phyloP scores from a whole-genome alignment of 331 rosid species.

The Quercus phellos region DNA sequence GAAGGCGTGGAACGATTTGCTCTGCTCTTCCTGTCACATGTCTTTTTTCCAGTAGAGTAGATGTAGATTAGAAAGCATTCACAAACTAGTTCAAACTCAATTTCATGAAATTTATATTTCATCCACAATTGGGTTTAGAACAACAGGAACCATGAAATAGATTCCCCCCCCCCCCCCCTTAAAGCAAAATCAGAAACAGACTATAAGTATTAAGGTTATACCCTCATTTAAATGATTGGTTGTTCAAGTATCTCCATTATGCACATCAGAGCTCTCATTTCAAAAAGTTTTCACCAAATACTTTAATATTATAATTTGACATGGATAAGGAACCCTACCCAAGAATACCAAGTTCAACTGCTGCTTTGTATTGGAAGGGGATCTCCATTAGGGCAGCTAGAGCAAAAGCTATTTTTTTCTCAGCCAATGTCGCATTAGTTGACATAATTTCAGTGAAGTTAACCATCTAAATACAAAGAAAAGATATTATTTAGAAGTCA shows the following conservation, averaged over 20 bases:
- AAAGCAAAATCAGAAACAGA: too few species aligned
- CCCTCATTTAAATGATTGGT: too few species aligned
- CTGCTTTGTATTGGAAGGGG: slow-evolving; percentile 83
- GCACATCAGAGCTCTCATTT: too few species aligned
- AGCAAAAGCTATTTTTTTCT: slow-evolving; percentile 81
- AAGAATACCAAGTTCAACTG: slow-evolving; percentile 42
- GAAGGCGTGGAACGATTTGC: too few species aligned
- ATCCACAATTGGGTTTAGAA: background rate
- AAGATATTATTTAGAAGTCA: too few species aligned
- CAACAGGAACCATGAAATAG: background rate
- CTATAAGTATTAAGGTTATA: too few species aligned
- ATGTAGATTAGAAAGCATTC: slow-evolving; percentile 5
- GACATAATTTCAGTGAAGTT: slow-evolving; percentile 22
- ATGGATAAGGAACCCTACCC: slow-evolving; percentile 42
- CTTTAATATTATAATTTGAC: too few species aligned
- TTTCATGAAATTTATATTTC: background rate
- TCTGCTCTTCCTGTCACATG: too few species aligned
- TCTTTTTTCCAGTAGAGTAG: background rate
- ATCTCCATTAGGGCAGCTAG: slow-evolving; percentile 89
- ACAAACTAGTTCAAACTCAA: background rate
- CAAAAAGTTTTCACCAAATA: accelerated
- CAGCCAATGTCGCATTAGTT: slow-evolving; percentile 21
- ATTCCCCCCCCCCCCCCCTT: too few species aligned
- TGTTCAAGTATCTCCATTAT: too few species aligned
- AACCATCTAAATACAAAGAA: too few species aligned